Evolutionary conservation across 2,329 filamentous ascomycete species (phyloP).

Genomic region (Rutstroemia sp.): DNA sequence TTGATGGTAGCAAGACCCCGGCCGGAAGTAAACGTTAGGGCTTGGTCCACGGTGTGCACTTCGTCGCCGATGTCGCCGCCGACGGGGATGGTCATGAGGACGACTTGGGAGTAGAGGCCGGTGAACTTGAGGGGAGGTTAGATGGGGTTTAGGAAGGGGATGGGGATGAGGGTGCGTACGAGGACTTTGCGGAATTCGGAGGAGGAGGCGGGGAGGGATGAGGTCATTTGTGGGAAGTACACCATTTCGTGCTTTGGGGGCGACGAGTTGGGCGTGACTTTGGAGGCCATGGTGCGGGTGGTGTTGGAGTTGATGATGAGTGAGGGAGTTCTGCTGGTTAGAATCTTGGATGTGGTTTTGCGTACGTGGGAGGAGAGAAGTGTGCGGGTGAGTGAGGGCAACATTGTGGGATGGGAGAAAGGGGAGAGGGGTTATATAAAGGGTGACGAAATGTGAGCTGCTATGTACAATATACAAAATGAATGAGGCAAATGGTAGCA

Average conservation of each 20-base stretch:
- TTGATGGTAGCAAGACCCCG: constrained; percentile 49
- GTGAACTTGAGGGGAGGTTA: constrained; percentile 35
- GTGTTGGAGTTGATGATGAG: neutral
- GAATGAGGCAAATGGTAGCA: neutral
- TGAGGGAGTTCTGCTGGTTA: neutral
- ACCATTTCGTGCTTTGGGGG: constrained; percentile 47
- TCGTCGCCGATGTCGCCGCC: constrained; percentile 61
- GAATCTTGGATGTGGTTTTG: neutral
- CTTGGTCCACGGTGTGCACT: constrained; percentile 58
- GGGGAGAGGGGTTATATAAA: neutral
- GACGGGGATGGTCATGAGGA: constrained; percentile 57
- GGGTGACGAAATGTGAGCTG: neutral
- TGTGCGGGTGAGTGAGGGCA: neutral
- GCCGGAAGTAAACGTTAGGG: constrained; percentile 56
- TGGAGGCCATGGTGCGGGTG: constrained; percentile 17
- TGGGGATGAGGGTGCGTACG: neutral
- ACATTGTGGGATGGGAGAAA: neutral
- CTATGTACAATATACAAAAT: neutral
- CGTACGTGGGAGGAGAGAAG: neutral
- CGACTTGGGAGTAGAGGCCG: constrained; percentile 54
- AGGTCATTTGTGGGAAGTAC: constrained; percentile 51
- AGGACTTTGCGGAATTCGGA: constrained; percentile 54
- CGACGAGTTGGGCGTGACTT: constrained; percentile 30
- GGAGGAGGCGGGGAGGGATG: constrained; percentile 44
- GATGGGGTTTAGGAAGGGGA: no score